A percentile compares a stretch with the other conserved stretches of the same genome.
Conservation (phyloP, 495 filamentous ascomycete species). For the Bryoglossum gracile region DNA sequence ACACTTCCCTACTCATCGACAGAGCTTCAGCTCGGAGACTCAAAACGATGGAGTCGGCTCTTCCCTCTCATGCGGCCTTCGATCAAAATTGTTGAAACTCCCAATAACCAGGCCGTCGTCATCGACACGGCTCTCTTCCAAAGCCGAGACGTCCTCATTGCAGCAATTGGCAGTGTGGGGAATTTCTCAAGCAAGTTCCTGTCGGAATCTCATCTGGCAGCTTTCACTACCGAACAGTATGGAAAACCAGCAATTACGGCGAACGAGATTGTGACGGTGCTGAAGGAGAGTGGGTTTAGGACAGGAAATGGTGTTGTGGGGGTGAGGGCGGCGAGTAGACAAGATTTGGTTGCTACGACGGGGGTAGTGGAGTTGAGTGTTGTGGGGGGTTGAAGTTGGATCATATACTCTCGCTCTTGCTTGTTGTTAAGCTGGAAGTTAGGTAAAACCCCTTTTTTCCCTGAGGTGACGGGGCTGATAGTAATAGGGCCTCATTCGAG, state of each 20-base stretch:
- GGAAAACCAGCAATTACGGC: neutral
- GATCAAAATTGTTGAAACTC: conserved; percentile 6
- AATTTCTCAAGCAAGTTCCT: conserved; percentile 15
- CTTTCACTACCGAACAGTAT: conserved; percentile 8
- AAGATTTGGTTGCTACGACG: neutral
- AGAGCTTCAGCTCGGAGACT: conserved; percentile 10
- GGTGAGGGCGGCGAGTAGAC: conserved; percentile 7
- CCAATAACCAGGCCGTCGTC: conserved; percentile 2
- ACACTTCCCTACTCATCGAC: conserved; percentile 10
- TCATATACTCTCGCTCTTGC: conserved; percentile 14
- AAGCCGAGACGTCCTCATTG: conserved; percentile 10
- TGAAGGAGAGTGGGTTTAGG: conserved; percentile 14
- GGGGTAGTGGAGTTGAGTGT: conserved; percentile 6
- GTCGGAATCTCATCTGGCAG: conserved; percentile 11
- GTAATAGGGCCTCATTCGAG: conserved; percentile 6
- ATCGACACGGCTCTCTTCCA: conserved; percentile 10
- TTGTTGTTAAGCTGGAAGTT: conserved; percentile 1
- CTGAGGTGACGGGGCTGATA: neutral
- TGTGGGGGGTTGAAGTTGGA: conserved; percentile 11
- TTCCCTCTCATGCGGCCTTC: conserved; percentile 19
- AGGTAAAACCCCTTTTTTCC: conserved; percentile 9
- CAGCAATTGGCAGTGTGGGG: conserved; percentile 7
- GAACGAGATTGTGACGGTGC: conserved; percentile 2
- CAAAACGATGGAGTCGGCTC: conserved; percentile 12
- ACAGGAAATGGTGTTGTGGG: conserved; percentile 12